Conservation (phyloP, 2,329 filamentous ascomycete genomes). For the Plectosphaerella sp. region DNA sequence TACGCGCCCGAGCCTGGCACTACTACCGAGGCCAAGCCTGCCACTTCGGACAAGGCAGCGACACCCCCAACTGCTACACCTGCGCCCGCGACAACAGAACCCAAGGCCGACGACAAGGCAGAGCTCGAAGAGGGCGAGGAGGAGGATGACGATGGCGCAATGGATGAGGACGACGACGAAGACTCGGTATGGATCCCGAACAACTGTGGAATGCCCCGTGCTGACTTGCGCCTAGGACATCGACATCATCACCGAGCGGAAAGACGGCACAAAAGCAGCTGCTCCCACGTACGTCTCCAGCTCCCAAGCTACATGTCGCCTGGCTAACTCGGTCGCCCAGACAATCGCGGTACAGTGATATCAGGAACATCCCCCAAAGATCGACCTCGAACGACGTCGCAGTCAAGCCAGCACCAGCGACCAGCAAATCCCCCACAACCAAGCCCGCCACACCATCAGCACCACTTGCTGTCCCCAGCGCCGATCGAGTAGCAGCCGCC, state of each 20-base stretch:
- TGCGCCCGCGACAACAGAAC: conserved; percentile 10
- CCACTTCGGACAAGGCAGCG: not conserved
- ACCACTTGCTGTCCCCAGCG: conserved; percentile 31
- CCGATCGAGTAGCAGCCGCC: conserved; percentile 55
- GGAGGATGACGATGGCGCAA: conserved; percentile 56
- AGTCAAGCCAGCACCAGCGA: conserved; percentile 36
- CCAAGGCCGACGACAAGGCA: conserved; percentile 31
- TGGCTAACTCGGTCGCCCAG: conserved; percentile 24
- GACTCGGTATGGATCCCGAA: conserved; percentile 36
- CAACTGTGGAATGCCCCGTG: not conserved
- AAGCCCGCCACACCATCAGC: conserved; percentile 25
- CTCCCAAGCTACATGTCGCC: not conserved
- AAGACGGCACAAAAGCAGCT: conserved; percentile 57
- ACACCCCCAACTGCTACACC: conserved; percentile 7
- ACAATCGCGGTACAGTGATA: conserved; percentile 60
- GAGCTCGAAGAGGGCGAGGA: conserved; percentile 62
- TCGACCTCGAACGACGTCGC: conserved; percentile 47
- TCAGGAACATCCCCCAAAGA: conserved; percentile 60
- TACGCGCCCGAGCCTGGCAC: conserved; percentile 51
- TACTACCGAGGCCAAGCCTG: conserved; percentile 6
- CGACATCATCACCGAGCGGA: conserved; percentile 64
- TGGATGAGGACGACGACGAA: conserved; percentile 56
- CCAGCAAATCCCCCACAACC: conserved; percentile 33
- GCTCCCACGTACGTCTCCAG: conserved; percentile 47
- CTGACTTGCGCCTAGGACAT: conserved; percentile 44